Base-by-base conservation (phyloP, 192 early-diverging fungal genomes). In the Phycomyces nitens region DNA sequence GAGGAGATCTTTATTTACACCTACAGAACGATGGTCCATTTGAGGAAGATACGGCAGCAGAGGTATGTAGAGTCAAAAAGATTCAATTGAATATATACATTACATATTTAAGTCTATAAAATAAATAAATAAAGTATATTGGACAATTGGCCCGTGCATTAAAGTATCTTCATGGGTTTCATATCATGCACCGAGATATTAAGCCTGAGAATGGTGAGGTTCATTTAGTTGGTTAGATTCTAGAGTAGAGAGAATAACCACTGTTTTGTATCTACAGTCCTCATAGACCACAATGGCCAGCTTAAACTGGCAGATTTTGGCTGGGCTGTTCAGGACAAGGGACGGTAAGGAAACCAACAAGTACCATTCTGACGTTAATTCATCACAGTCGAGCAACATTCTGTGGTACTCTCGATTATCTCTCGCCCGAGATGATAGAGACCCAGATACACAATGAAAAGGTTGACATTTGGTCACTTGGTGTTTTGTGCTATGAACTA, bases 291-390 rank as follows among this genome's bases (percentile, higher is more conserved):
- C 6, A 77, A 92, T 34, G 94, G 93, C 12, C 86, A 89, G 55
- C 79, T 98, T 34, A 96, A 97, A 64, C 91, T 98, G 57, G 90
- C 88, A 10, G 96, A 98, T 79, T 98, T 97, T 81, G 96, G 96
- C 3, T 98, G 96, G 96, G 88, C 91, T 0, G 92, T 98, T 11
- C 92, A 94, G 60, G 88, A 92, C 26, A 84, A 88, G 52, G 81
- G 82, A 63, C 88, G 94, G 72, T 84, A 93, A 97, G 89, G 0
- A 62, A 93, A 14, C 91, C 88, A 69, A 91, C 89, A 23, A 4
- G 16, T 49, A 60, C 18, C 5, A 58, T 1, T 0, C 22, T 21
- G 3, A 18, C 29, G 94, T 92, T 1, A 75, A 94, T 56, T 27
- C 15, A 16, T 93, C 91, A 54, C 72, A 64, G 95, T 69, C 86